phyloP scores from a whole-genome alignment of 139 green algal genomes.

The Chlorella sp. region DNA sequence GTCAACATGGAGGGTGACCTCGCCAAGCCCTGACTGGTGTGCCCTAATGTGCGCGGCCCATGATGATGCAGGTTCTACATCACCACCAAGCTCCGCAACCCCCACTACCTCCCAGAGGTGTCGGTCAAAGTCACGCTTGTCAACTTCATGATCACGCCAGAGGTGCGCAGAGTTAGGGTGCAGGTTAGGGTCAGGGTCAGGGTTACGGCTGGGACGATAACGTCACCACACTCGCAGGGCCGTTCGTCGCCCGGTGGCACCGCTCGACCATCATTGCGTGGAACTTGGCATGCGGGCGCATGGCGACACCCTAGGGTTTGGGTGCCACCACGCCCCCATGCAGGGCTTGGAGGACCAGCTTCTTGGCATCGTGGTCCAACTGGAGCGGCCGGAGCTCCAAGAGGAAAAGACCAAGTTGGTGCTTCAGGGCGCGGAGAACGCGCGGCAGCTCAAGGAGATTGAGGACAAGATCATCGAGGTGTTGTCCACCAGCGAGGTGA shows the following conservation, averaged over 20 bases:
- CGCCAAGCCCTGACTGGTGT: too few relatives aligned
- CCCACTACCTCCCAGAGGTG: conserved; percentile 76
- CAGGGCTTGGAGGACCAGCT: conserved; percentile 61
- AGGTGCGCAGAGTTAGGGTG: too few relatives aligned
- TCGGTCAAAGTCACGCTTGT: conserved; percentile 67
- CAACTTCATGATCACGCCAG: conserved; percentile 71
- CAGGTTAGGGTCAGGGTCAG: too few relatives aligned
- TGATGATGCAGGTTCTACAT: conserved; percentile 64
- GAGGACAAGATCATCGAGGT: conserved; percentile 73
- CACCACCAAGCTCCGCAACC: conserved; percentile 75
- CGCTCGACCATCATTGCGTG: too few relatives aligned
- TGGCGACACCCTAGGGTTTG: too few relatives aligned
- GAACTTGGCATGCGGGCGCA: too few relatives aligned
- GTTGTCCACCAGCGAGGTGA: conserved; percentile 37
- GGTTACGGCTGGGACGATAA: too few relatives aligned
- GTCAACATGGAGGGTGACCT: too few relatives aligned
- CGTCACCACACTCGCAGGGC: too few relatives aligned
- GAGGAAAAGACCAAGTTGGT: conserved; percentile 65
- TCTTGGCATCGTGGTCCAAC: conserved; percentile 52
- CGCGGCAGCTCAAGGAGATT: conserved; percentile 61
- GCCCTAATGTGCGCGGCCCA: too few relatives aligned
- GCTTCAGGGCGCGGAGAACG: conserved; percentile 58
- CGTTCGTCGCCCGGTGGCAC: too few relatives aligned
- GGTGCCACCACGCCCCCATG: too few relatives aligned
- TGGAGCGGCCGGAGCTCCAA: conserved; percentile 54